Evolutionary conservation across 805 yeast genomes (phyloP).

Genomic region (Yarrowia alimentaria): DNA sequence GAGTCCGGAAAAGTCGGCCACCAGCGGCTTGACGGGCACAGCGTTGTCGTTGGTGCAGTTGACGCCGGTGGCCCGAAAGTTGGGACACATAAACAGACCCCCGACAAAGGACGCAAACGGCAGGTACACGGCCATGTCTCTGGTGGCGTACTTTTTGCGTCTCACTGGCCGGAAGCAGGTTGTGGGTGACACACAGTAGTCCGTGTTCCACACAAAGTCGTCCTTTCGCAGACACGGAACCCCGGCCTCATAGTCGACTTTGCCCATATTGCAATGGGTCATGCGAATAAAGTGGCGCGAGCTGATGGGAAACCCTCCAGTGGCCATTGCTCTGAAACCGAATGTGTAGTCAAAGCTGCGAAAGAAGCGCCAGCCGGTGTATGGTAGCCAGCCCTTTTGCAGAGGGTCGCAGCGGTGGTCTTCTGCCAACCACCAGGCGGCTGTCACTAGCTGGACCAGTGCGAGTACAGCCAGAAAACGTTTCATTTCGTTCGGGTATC

Average conservation of each 20-base stretch:
- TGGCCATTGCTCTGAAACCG: slow-evolving; percentile 1
- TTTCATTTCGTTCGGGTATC: neutral
- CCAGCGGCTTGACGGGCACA: slow-evolving; percentile 53
- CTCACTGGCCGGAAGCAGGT: slow-evolving; percentile 60
- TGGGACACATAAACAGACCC: slow-evolving; percentile 55
- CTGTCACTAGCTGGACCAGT: slow-evolving; percentile 4
- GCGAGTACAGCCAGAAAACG: slow-evolving; percentile 1
- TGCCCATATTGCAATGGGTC: slow-evolving; percentile 21
- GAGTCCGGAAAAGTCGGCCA: slow-evolving; percentile 54
- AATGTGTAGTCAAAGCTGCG: slow-evolving; percentile 6
- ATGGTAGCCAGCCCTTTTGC: slow-evolving; percentile 17
- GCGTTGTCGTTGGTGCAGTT: slow-evolving; percentile 35
- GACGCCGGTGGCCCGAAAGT: slow-evolving; percentile 33
- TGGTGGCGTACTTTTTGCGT: slow-evolving; percentile 52
- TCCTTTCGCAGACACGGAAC: slow-evolving; percentile 17
- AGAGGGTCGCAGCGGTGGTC: slow-evolving; percentile 22
- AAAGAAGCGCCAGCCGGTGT: slow-evolving; percentile 19
- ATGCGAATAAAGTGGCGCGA: slow-evolving; percentile 4
- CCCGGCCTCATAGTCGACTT: slow-evolving; percentile 17
- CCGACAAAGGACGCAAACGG: slow-evolving; percentile 60
- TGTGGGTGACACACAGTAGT: slow-evolving; percentile 11
- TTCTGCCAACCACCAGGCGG: slow-evolving; percentile 24
- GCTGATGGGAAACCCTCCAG: slow-evolving; percentile 13
- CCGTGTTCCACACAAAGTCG: slow-evolving; percentile 20
- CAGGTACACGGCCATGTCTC: slow-evolving; percentile 48